Base-by-base conservation (phyloP, 805 yeast species). In the Suhomyces canberraensis region DNA sequence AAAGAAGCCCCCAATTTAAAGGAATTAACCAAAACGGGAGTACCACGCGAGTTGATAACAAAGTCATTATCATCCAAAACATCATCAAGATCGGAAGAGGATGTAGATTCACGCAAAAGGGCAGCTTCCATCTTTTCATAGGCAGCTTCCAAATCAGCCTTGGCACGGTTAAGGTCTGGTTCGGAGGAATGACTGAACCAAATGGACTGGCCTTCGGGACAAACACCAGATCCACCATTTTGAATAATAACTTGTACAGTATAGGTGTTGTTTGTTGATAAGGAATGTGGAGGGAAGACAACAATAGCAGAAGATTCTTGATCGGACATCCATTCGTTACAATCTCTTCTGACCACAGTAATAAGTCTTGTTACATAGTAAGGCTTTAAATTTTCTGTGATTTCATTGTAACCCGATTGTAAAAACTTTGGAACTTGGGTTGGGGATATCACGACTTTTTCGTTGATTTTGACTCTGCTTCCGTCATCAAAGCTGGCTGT, bases 111-210 rank as follows among this genome's bases (percentile, higher is more conserved):
- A 48, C 96, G 78, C 44, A 89, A 64, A 20, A 90, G 77, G 29
- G 90, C 75, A 30, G 75, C 74, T 56, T 90, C 96, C 76, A 91
- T 75, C 50, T 86, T 85, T 44, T 70, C 72, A 39, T 85, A 73
- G 5, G 96, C 97, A 36, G 80, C 71, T 56, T 84, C 91, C 47
- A 91, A 70, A 59, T 89, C 96, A 47, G 66, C 67, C 48, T 84
- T 78, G 3, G 90, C 96, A 44, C 77, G 75, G 31, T 69, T 72
- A 29, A 81, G 78, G 39, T 74, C 77, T 36, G 57, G 69, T 58
- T 85, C 95, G 40, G 78, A 75, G 3, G 95, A 81, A 26, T 90
- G 80, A 45, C 88, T 69, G 64, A 86, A 90, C 98, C 98, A 91
- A 37, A 90, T 77, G 37, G 91, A 78, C 51, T 89, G 90, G 29